Evolutionary conservation across 2,329 filamentous ascomycete species (phyloP), one percentile per base, ranked within the genome.

Genomic region (Penicillium sp.): DNA sequence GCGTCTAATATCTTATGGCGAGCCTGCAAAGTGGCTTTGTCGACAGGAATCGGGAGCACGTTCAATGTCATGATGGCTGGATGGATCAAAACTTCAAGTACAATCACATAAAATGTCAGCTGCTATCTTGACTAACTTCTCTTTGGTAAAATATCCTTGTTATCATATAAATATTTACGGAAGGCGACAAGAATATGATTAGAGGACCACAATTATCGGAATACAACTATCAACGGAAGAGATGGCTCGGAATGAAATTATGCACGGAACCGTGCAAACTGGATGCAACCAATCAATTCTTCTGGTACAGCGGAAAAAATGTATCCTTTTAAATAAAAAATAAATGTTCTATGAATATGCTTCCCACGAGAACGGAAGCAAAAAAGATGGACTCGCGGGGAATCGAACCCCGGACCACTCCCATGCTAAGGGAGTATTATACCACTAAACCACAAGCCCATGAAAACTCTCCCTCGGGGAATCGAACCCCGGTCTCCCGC

Each of bases 361-460:
- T 37, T 37, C 4, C 35, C 1, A n/a, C n/a, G 1, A 37, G 7
- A 37, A 10, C 7, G 25, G 26, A 45, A 78, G 73, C 75, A 77
- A 64, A 66, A 62, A 67, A 62, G 60, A 63, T 78, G 76, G 77
- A 78, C 76, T 76, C 71, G 75, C 76, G 72, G 77, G 76, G 76
- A 79, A 79, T 79, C 75, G 75, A 78, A 78, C 75, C 75, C 75
- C 71, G 73, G 75, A 78, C 77, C 76, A 72, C 76, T 71, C 76
- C 75, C 76, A 78, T 77, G 73, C 75, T 77, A 77, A 77, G 75
- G 73, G 74, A 68, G 73, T 73, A 77, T 77, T 76, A 77, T 78
- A 78, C 76, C 75, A 77, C 75, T 77, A 77, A 77, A 77, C 75
- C 75, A 77, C 73, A 69, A 69, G 67, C 67, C 67, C 67, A 64